These are phyloP conservation scores for Pontederia crassipes DNA, from an alignment of 176 grass and related monocot genomes.

Conservation along the genomic window DNA sequence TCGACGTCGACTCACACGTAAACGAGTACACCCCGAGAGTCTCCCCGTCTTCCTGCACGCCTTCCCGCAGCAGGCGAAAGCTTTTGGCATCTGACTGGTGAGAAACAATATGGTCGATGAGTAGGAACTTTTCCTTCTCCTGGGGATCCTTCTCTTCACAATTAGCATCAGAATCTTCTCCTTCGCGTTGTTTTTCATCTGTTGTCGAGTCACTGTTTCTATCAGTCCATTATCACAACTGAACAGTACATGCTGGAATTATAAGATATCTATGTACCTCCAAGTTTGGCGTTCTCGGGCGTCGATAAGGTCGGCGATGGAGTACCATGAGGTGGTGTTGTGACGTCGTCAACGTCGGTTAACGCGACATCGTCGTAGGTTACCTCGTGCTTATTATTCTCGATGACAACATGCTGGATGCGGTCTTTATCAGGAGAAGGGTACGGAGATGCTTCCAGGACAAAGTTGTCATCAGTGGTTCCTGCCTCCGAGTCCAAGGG, in stretches of 20 bases:
- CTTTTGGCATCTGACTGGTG: conserved; percentile 25
- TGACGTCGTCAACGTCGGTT: background rate
- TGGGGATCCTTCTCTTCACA: background rate
- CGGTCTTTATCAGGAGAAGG: conserved; percentile 3
- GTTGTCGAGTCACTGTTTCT: background rate
- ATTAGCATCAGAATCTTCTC: background rate
- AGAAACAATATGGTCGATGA: conserved; percentile 1
- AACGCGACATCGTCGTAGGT: background rate
- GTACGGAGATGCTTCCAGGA: conserved; percentile 25
- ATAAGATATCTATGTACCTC: background rate
- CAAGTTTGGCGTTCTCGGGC: background rate
- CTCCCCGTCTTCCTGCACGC: conserved; percentile 4
- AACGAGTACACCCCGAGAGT: conserved; percentile 24
- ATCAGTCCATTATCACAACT: background rate
- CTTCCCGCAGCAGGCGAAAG: conserved; percentile 1
- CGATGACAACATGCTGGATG: background rate
- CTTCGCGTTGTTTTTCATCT: background rate
- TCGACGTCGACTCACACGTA: conserved; percentile 88
- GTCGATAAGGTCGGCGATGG: background rate
- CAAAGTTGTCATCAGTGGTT: conserved; percentile 18
- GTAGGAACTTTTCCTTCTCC: conserved; percentile 19
- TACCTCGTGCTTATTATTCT: background rate
- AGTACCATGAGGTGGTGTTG: background rate
- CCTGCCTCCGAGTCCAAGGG: conserved; percentile 28
- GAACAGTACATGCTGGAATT: background rate